phyloP scores from a whole-genome alignment of 1,284 basidiomycete genomes.

The Baeospora myosura region DNA sequence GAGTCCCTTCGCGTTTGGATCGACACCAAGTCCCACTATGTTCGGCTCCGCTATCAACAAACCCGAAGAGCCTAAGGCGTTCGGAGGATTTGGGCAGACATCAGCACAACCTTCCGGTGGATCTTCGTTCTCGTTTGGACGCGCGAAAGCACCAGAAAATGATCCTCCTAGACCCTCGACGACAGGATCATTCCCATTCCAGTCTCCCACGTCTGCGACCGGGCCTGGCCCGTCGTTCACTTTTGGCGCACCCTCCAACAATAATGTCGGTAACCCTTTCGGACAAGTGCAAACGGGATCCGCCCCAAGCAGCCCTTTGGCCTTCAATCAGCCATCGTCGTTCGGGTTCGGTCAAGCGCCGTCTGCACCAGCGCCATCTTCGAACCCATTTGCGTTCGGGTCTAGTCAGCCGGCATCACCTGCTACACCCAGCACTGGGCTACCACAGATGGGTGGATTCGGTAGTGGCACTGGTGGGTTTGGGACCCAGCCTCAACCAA shows the following conservation, averaged over 20 bases:
- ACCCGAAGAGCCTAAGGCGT: slow-evolving; percentile 5
- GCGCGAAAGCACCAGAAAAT: slow-evolving; percentile 2
- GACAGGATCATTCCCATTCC: slow-evolving; percentile 7
- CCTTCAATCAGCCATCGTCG: not conserved
- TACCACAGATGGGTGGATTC: not conserved
- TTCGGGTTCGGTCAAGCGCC: not conserved
- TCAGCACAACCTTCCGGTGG: slow-evolving; percentile 2
- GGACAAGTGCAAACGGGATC: not conserved
- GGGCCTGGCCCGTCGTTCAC: not conserved
- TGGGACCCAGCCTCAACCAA: not conserved
- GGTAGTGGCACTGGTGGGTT: not conserved
- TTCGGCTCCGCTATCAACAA: not conserved
- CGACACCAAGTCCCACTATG: not conserved
- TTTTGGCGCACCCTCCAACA: not conserved
- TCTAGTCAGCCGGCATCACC: slow-evolving; percentile 5
- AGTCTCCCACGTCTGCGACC: not conserved
- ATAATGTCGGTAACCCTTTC: not conserved
- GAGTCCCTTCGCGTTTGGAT: slow-evolving; percentile 1
- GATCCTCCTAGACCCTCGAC: slow-evolving; percentile 7
- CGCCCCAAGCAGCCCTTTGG: not conserved
- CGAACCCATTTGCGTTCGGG: slow-evolving; percentile 1
- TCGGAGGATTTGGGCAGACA: not conserved
- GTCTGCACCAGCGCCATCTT: not conserved
- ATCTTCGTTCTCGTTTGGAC: slow-evolving; percentile 9
- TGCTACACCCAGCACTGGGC: not conserved